Base-by-base conservation (phyloP, 2,329 filamentous ascomycete genomes). In the Thelonectria discophora region DNA sequence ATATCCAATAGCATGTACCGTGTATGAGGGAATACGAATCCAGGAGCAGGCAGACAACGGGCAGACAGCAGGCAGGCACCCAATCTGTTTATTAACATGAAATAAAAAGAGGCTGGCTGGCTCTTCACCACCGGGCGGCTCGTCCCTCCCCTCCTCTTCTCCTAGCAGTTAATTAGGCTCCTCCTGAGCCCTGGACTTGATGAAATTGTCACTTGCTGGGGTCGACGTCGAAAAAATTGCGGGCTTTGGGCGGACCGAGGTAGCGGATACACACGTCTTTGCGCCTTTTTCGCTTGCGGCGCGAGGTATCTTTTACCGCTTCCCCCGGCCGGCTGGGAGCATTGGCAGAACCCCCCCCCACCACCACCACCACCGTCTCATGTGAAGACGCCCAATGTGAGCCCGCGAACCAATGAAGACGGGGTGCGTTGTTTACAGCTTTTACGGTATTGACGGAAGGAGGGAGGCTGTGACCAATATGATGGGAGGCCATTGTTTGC, bases 201-300 rank as follows among this genome's bases (percentile, higher is more conserved):
- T n/a, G 60, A 68, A 67, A 67, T 70, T 65, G 60, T 67, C 66
- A 69, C 55, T 58, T 63, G 57, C 57, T 56, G 59, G 62, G 53
- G 60, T 57, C 59, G 40, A 40, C 55, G 46, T 65, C 63, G 62
- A 61, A 65, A 64, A 65, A 64, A 63, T 64, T 65, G 63, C 53
- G 49, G 60, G 40, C 27, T 52, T 55, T 56, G 43, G 47, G 57
- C 42, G 39, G 30, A 15, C 42, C 15, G 12, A 46, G 37, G 34
- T 37, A 37, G 34, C 11, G 21, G 21, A 15, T 37, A 60, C 69
- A 54, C 55, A 61, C 48, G 60, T 32, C 18, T 20, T 15, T 34
- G 17, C 47, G 55, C 48, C 34, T 24, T 42, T 12, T 20, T 55
- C 50, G 50, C 47, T 59, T 30, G 54, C 42, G 34, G 2, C 15